These are phyloP conservation scores for Trametopsis cervina DNA, from an alignment of 768 basidiomycete species.

Conservation along the genomic window DNA sequence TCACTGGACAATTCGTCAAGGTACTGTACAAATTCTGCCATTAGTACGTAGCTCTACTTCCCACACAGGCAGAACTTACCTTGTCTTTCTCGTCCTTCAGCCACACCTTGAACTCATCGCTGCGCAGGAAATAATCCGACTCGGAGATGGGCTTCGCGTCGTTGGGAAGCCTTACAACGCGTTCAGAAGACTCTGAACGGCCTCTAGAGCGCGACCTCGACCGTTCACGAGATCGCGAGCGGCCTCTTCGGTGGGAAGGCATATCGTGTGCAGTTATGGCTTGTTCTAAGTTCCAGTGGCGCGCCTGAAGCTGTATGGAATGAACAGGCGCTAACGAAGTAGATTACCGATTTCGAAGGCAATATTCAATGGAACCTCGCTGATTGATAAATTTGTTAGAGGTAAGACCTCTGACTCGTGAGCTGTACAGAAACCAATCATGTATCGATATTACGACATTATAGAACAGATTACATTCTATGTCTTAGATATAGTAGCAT, in stretches of 20 bases:
- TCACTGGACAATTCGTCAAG: conserved; percentile 83
- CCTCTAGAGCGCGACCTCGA: conserved; percentile 17
- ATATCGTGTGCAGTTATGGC: conserved; percentile 12
- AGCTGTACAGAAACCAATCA: too few species aligned
- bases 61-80: conserved; percentile 30
- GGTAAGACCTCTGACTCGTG: too few species aligned
- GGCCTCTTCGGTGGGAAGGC: conserved; percentile 22
- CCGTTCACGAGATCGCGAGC: conserved; percentile 17
- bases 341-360: too few species aligned
- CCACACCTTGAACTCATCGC: conserved; percentile 82
- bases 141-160: conserved; percentile 62
- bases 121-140: conserved; percentile 86
- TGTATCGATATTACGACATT: too few species aligned
- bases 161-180: conserved; percentile 40
- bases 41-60: background rate
- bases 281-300: background rate
- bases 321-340: too few species aligned
- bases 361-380: too few species aligned
- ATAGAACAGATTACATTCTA: too few species aligned
- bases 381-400: too few species aligned
- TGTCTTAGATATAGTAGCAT: too few species aligned
- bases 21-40: conserved; percentile 41
- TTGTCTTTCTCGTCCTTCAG: conserved; percentile 66
- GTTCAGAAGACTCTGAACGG: conserved; percentile 41
- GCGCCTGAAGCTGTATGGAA: too few species aligned